Conservation (phyloP, 805 yeast species). For the Myxozyma kluyveri region DNA sequence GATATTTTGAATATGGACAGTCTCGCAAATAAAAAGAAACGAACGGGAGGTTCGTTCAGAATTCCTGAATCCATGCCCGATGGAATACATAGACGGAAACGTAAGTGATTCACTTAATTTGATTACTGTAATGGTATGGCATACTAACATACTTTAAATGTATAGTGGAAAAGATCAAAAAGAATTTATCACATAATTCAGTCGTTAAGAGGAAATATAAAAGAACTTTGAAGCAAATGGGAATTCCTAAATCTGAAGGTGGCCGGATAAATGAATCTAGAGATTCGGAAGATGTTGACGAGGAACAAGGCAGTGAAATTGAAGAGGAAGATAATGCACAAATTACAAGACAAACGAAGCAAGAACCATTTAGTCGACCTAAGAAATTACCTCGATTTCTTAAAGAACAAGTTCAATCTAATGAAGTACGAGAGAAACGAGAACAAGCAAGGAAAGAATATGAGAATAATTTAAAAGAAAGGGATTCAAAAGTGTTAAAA, state of each 20-base stretch:
- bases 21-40: too few species aligned
- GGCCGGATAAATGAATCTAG: neutral
- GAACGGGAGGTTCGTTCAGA: slow-evolving; percentile 4
- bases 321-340: neutral
- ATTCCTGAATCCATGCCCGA: slow-evolving; percentile 26
- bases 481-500: slow-evolving; percentile 9
- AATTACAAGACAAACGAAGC: neutral
- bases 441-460: slow-evolving; percentile 7
- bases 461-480: slow-evolving; percentile 7
- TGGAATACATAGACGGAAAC: slow-evolving; percentile 27
- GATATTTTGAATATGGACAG: too few species aligned
- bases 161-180: slow-evolving; percentile 23
- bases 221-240: slow-evolving; percentile 20
- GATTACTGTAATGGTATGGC: neutral
- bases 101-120: slow-evolving; percentile 7
- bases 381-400: slow-evolving; percentile 16
- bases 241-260: slow-evolving; percentile 6
- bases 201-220: slow-evolving; percentile 22
- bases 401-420: slow-evolving; percentile 17
- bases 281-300: slow-evolving; percentile 1
- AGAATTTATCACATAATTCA: slow-evolving; percentile 20
- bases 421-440: slow-evolving; percentile 9
- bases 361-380: neutral
- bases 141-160: neutral
- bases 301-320: neutral